Evolutionary conservation across 2,329 filamentous ascomycete genomes (phyloP).

Genomic region (Thelonectria discophora): DNA sequence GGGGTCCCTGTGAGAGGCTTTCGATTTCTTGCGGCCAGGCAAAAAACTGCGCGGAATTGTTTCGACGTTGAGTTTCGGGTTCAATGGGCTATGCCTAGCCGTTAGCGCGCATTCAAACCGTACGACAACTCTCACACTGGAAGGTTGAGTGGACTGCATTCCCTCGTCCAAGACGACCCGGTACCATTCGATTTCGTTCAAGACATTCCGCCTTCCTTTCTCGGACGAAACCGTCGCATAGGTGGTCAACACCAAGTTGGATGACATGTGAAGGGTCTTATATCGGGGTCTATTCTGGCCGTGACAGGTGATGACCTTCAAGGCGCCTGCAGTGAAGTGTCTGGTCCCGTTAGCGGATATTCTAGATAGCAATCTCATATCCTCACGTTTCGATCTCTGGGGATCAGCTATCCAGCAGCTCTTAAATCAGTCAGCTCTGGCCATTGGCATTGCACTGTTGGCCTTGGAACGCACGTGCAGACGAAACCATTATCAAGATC

Average conservation of each 20-base stretch:
- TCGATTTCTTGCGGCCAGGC: slow-evolving; percentile 53
- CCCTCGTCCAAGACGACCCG: slow-evolving; percentile 57
- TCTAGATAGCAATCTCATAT: background rate
- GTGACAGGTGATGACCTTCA: slow-evolving; percentile 49
- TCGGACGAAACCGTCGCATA: slow-evolving; percentile 56
- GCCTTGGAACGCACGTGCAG: background rate
- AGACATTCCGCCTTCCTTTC: slow-evolving; percentile 27
- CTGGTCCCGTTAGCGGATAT: slow-evolving; percentile 32
- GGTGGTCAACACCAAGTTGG: slow-evolving; percentile 56
- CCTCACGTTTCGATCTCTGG: slow-evolving; percentile 49
- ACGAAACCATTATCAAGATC: slow-evolving; percentile 9
- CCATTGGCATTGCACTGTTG: background rate
- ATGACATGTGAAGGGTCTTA: slow-evolving; percentile 38
- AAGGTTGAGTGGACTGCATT: slow-evolving; percentile 29
- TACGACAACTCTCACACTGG: no score
- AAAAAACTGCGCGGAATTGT: slow-evolving; percentile 52
- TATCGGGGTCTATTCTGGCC: slow-evolving; percentile 45
- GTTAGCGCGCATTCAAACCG: no score
- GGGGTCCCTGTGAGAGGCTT: slow-evolving; percentile 65
- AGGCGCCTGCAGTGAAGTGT: slow-evolving; percentile 40
- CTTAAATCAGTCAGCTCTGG: slow-evolving; percentile 34
- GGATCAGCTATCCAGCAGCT: slow-evolving; percentile 52
- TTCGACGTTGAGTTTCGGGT: slow-evolving; percentile 55
- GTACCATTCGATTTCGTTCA: slow-evolving; percentile 52
- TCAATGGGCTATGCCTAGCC: slow-evolving; percentile 55